Percentiles rank a stretch among this genome's conserved stretches.
Evolutionary conservation across 139 green algal species (phyloP).

Genomic region (Coelastrella sp.): DNA sequence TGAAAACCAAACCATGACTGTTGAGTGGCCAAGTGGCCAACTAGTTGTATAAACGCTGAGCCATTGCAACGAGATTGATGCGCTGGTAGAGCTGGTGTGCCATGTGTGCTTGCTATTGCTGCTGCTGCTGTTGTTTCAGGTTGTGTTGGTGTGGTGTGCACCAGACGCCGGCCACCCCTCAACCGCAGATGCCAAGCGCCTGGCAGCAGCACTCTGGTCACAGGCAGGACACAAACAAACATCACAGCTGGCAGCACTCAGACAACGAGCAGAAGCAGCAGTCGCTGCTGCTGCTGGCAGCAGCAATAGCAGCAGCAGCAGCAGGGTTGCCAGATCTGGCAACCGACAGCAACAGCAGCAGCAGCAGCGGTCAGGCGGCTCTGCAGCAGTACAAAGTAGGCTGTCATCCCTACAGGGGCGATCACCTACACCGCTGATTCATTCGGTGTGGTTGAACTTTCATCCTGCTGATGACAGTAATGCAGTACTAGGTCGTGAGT

Average conservation of each 20-base stretch:
- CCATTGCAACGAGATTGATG: too few relatives aligned
- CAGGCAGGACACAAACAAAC: neutral
- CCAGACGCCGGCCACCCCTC: slow-evolving; percentile 1
- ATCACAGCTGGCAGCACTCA: neutral
- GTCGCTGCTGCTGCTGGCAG: neutral
- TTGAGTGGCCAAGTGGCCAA: too few relatives aligned
- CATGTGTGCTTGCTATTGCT: neutral
- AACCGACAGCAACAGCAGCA: slow-evolving; percentile 28
- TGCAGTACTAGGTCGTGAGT: slow-evolving; percentile 60
- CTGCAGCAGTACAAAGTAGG: neutral
- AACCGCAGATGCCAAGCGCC: neutral
- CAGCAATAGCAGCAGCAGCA: neutral
- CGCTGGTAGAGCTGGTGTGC: too few relatives aligned
- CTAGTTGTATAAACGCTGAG: too few relatives aligned
- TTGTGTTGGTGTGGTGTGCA: slow-evolving; percentile 30
- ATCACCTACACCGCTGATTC: slow-evolving; percentile 3
- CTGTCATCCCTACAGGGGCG: neutral
- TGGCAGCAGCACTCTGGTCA: slow-evolving; percentile 33
- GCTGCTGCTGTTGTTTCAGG: slow-evolving; percentile 1
- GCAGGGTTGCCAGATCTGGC: neutral
- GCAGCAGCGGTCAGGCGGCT: neutral
- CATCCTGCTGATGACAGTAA: slow-evolving; percentile 69
- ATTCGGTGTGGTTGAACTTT: slow-evolving; percentile 54
- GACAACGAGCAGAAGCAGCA: neutral
- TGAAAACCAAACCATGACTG: neutral